A percentile compares a stretch with the other conserved stretches of the same genome.
Evolutionary conservation across 2,329 filamentous ascomycete species (phyloP).

Genomic region (Didymella segeticola): DNA sequence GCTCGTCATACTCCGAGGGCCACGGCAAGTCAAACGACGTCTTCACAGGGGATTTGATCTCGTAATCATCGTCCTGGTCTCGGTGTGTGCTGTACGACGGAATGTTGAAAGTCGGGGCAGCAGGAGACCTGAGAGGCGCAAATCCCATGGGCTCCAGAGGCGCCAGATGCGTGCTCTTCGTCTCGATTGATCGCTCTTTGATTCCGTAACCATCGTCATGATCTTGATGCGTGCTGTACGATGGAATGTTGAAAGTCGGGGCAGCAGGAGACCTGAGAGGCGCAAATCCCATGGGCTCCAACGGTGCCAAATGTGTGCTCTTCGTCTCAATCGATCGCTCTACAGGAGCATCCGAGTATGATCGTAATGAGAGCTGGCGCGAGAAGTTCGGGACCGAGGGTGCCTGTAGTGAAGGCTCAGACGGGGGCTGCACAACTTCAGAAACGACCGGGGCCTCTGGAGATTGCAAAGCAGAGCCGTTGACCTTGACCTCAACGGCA

Average conservation of each 20-base stretch:
- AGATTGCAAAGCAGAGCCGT: slow-evolving; percentile 22
- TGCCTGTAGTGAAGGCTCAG: slow-evolving; percentile 23
- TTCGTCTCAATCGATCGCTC: slow-evolving; percentile 17
- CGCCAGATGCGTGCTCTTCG: slow-evolving; percentile 8
- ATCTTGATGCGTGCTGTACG: slow-evolving; percentile 24
- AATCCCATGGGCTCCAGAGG: slow-evolving; percentile 28
- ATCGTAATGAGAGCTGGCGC: slow-evolving; percentile 44
- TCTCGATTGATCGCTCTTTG: slow-evolving; percentile 18
- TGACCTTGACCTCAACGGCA: slow-evolving; percentile 43
- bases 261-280: slow-evolving; percentile 40
- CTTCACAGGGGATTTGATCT: slow-evolving; percentile 39
- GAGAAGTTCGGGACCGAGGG: slow-evolving; percentile 47
- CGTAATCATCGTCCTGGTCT: slow-evolving; percentile 18
- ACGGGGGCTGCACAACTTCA: slow-evolving; percentile 19
- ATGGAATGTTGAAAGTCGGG: slow-evolving; percentile 35
- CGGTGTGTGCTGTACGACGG: slow-evolving; percentile 27
- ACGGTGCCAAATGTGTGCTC: slow-evolving; percentile 9
- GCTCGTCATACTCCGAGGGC: slow-evolving; percentile 36
- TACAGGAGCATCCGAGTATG: slow-evolving; percentile 24
- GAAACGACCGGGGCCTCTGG: slow-evolving; percentile 10
- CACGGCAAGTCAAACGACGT: slow-evolving; percentile 41
- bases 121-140: slow-evolving; percentile 37
- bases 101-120: slow-evolving; percentile 36
- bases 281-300: slow-evolving; percentile 30
- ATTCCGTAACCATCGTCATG: slow-evolving; percentile 18